Conservation (phyloP, 495 filamentous ascomycete genomes). For the Podospora pseudocomata region DNA sequence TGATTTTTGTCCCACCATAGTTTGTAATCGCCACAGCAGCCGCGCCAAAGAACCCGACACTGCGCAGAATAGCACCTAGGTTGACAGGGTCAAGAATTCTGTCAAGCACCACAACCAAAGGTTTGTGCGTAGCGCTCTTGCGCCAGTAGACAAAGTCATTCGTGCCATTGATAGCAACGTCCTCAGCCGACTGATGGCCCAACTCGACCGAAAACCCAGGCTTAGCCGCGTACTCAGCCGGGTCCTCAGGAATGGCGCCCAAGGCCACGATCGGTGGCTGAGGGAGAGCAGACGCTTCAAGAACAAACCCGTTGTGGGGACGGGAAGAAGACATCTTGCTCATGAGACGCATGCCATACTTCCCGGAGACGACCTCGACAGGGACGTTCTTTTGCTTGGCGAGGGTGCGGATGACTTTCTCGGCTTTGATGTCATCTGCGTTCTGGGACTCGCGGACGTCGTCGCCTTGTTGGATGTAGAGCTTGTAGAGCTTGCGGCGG, state of each 20-base stretch:
- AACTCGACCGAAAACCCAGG: slow-evolving; percentile 55
- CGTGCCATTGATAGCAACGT: slow-evolving; percentile 65
- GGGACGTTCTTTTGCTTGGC: slow-evolving; percentile 55
- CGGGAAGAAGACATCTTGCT: slow-evolving; percentile 80
- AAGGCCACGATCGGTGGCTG: slow-evolving; percentile 65
- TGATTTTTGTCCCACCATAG: slow-evolving; percentile 65
- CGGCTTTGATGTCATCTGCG: slow-evolving; percentile 38
- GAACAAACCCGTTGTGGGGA: slow-evolving; percentile 85
- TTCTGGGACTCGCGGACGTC: slow-evolving; percentile 49
- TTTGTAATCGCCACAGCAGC: slow-evolving; percentile 68
- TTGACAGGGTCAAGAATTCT: slow-evolving; percentile 87
- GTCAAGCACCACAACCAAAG: slow-evolving; percentile 77
- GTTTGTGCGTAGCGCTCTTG: slow-evolving; percentile 52
- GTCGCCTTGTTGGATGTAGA: slow-evolving; percentile 69
- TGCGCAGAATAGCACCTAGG: slow-evolving; percentile 81
- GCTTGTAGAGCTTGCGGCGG: slow-evolving; percentile 71
- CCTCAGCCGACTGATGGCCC: slow-evolving; percentile 68
- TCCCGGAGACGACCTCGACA: slow-evolving; percentile 47
- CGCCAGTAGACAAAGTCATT: slow-evolving; percentile 34
- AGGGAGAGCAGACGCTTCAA: slow-evolving; percentile 82
- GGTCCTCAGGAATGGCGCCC: slow-evolving; percentile 39
- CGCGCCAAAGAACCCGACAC: slow-evolving; percentile 80
- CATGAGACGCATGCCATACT: slow-evolving; percentile 56
- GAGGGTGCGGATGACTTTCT: slow-evolving; percentile 51
- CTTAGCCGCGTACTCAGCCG: slow-evolving; percentile 34